phyloP scores from a whole-genome alignment of 140 eudicot genomes.

The Cichorium intybus region DNA sequence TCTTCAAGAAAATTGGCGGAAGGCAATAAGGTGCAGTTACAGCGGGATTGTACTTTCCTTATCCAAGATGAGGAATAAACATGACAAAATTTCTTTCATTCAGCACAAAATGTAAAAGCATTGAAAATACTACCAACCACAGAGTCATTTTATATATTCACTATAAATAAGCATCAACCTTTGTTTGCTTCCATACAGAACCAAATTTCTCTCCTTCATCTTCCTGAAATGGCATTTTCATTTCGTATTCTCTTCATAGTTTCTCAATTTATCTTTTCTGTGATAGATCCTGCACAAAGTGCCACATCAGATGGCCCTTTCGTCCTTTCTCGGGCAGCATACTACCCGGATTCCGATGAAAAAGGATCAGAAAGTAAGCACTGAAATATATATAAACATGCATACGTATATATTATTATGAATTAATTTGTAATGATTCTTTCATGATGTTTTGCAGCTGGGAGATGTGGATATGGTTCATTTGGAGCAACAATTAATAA shows the following conservation, averaged over 20 bases:
- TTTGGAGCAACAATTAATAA: conserved; percentile 73
- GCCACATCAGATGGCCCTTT: too few relatives aligned
- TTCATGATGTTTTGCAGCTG: conserved; percentile 40
- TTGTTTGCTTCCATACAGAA: too few relatives aligned
- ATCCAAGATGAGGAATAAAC: conserved; percentile 27
- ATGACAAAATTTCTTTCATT: too few relatives aligned
- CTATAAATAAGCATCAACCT: conserved; percentile 56
- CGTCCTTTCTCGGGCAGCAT: too few relatives aligned
- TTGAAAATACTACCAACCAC: conserved; percentile 16
- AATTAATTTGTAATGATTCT: conserved; percentile 11
- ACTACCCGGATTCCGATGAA: too few relatives aligned
- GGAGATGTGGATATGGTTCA: conserved; percentile 63
- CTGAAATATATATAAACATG: too few relatives aligned
- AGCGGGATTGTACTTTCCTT: conserved; percentile 10
- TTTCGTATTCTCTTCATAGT: conserved; percentile 18
- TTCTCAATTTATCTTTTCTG: conserved; percentile 32
- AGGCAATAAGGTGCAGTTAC: too few relatives aligned
- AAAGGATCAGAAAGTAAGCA: too few relatives aligned
- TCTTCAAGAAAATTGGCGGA: too few relatives aligned
- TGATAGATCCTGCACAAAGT: too few relatives aligned
- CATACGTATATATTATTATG: too few relatives aligned
- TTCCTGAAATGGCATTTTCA: conserved; percentile 36
- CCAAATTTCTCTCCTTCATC: conserved; percentile 27
- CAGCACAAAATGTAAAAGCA: conserved; percentile 33
- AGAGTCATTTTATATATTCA: conserved; percentile 11